Percentiles rank a stretch among this genome's conserved stretches.
These are phyloP conservation scores for Amborella trichopoda DNA, from an alignment of 164 flowering plant genomes.

Conservation along the genomic window DNA sequence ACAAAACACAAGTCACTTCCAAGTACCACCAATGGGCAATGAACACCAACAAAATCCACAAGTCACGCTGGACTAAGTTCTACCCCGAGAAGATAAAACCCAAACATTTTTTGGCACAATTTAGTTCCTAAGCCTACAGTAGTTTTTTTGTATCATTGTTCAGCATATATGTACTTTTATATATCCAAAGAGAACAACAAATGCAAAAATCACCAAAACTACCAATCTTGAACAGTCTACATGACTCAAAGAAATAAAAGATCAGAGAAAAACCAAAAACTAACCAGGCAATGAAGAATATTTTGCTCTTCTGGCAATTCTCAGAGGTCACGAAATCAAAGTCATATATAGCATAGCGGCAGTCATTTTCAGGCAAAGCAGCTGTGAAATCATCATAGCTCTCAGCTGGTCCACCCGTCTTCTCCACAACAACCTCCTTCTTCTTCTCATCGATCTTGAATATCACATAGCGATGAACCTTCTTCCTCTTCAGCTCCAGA, in stretches of 20 bases:
- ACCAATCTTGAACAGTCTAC: too few species aligned
- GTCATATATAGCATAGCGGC: slow-evolving; percentile 80
- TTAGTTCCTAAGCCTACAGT: too few species aligned
- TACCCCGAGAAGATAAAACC: too few species aligned
- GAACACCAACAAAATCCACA: too few species aligned
- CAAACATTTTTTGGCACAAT: too few species aligned
- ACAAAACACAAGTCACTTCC: too few species aligned
- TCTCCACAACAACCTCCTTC: slow-evolving; percentile 73
- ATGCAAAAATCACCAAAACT: too few species aligned
- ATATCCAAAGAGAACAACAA: too few species aligned
- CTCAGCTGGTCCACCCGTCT: slow-evolving; percentile 72
- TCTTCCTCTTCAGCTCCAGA: slow-evolving; percentile 67
- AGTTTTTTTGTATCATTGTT: too few species aligned
- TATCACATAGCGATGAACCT: slow-evolving; percentile 59
- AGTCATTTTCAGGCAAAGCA: slow-evolving; percentile 75
- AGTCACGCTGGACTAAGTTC: too few species aligned
- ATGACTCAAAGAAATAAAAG: not conserved
- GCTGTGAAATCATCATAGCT: slow-evolving; percentile 65
- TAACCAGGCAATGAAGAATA: slow-evolving; percentile 81
- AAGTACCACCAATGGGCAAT: too few species aligned
- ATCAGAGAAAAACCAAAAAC: slow-evolving; percentile 8
- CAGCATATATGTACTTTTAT: too few species aligned
- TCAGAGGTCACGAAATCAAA: slow-evolving; percentile 74
- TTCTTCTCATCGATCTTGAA: slow-evolving; percentile 77
- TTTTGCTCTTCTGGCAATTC: slow-evolving; percentile 89